A percentile compares a stretch with the other conserved stretches of the same genome.
Evolutionary conservation across 257 asterid species (phyloP).

Genomic region (Nicotiana tabacum): DNA sequence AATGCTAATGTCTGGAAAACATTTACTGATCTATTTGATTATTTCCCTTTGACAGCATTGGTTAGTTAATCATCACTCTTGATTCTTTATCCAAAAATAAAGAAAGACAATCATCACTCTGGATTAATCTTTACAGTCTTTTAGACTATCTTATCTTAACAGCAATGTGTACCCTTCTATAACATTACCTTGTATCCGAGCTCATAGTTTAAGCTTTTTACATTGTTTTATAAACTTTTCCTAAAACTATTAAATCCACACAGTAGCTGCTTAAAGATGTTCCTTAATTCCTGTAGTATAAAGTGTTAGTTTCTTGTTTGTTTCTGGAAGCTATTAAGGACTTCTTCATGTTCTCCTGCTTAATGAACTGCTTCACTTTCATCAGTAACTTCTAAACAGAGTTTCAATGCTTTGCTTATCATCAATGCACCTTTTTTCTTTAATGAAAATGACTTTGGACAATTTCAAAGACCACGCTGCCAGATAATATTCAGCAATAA

Average conservation of each 20-base stretch:
- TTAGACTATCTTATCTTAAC: background rate
- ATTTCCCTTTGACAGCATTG: slow-evolving; percentile 90
- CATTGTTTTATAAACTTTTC: background rate
- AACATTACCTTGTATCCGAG: background rate
- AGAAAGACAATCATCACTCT: background rate
- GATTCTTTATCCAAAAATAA: no score
- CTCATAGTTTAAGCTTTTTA: background rate
- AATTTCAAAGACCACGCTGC: background rate
- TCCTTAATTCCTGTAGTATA: background rate
- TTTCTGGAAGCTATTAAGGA: no score
- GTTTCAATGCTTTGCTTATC: background rate
- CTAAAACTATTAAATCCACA: background rate
- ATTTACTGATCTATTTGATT: slow-evolving; percentile 88
- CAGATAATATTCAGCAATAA: background rate
- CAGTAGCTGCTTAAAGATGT: background rate
- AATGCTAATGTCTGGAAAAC: slow-evolving; percentile 95
- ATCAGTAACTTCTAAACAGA: background rate
- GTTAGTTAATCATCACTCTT: slow-evolving; percentile 38
- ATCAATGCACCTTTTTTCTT: background rate
- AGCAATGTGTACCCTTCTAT: background rate
- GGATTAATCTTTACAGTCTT: background rate
- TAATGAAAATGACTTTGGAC: background rate
- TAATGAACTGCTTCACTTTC: background rate
- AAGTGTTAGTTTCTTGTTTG: no score
- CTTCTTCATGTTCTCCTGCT: background rate